Evolutionary conservation across 177 flowering plant species (phyloP).

Genomic region (Vitis hybrid): DNA sequence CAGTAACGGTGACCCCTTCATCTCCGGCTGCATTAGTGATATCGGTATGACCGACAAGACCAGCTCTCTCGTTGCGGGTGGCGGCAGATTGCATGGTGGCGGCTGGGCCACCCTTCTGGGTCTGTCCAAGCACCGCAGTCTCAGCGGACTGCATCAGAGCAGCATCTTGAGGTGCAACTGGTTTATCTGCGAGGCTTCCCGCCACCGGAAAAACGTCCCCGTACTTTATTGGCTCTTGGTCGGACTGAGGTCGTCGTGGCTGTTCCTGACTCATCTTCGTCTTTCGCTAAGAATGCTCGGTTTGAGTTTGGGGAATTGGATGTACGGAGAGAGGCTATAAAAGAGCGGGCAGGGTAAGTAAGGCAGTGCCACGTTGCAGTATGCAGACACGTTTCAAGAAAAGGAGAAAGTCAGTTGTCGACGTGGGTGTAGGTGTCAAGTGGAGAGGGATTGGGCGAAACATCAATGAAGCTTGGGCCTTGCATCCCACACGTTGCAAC

Average conservation of each 20-base stretch:
- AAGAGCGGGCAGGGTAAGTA: too few species aligned
- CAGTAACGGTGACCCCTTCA: conserved; percentile 51
- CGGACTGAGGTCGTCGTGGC: conserved; percentile 29
- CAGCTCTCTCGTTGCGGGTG: conserved; percentile 45
- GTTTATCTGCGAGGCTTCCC: conserved; percentile 53
- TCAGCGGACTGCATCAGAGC: conserved; percentile 78
- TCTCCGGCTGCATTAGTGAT: conserved; percentile 25
- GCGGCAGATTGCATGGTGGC: conserved; percentile 63
- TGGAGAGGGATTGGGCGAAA: too few species aligned
- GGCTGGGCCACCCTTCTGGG: conserved; percentile 61
- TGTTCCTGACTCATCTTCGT: conserved; percentile 49
- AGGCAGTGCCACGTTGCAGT: too few species aligned
- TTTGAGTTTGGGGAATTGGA: too few species aligned
- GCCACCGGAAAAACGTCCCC: conserved; percentile 70
- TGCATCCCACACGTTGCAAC: neutral
- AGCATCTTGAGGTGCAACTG: conserved; percentile 64
- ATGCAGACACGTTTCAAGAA: too few species aligned
- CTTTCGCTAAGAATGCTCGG: too few species aligned
- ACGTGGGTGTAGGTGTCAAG: too few species aligned
- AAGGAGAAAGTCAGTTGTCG: too few species aligned
- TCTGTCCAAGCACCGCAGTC: conserved; percentile 46
- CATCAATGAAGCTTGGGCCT: too few species aligned
- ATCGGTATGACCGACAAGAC: conserved; percentile 40
- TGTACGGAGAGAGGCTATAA: too few species aligned
- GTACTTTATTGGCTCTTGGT: conserved; percentile 50